Percentiles rank a stretch among this genome's conserved stretches.
Evolutionary conservation across 345 rosid genomes (phyloP).

Genomic region (Linum trigynum): DNA sequence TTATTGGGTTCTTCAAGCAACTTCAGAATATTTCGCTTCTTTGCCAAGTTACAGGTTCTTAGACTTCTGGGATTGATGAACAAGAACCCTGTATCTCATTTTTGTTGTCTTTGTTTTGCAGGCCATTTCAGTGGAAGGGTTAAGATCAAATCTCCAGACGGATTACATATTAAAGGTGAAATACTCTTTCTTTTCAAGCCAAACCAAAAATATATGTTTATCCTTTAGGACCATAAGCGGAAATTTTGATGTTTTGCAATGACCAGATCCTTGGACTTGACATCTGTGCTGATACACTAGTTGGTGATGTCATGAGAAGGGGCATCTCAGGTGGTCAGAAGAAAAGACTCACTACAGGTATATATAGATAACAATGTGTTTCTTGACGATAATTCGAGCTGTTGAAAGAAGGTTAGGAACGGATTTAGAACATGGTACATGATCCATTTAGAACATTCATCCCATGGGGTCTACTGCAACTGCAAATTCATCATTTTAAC

Average conservation of each 20-base stretch:
- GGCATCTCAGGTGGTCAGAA: constrained; percentile 55
- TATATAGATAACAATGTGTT: neutral
- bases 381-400: neutral
- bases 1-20: neutral
- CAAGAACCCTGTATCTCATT: neutral
- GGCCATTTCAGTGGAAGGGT: constrained; percentile 42
- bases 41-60: neutral
- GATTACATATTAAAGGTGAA: constrained; percentile 48
- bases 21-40: neutral
- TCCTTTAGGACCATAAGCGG: neutral
- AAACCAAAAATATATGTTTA: neutral
- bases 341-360: constrained; percentile 46
- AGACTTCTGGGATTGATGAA: too few relatives aligned
- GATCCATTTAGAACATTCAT: neutral
- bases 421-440: too few relatives aligned
- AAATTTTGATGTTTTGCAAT: neutral
- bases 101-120: constrained; percentile 13
- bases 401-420: too few relatives aligned
- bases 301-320: constrained; percentile 61
- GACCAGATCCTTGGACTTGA: constrained; percentile 60
- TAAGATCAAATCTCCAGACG: constrained; percentile 36
- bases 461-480: neutral
- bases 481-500: neutral
- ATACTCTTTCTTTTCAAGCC: neutral
- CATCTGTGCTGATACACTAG: constrained; percentile 53